Conservation (phyloP, 371 early-diverging fungal species). For the Circinella minor region DNA sequence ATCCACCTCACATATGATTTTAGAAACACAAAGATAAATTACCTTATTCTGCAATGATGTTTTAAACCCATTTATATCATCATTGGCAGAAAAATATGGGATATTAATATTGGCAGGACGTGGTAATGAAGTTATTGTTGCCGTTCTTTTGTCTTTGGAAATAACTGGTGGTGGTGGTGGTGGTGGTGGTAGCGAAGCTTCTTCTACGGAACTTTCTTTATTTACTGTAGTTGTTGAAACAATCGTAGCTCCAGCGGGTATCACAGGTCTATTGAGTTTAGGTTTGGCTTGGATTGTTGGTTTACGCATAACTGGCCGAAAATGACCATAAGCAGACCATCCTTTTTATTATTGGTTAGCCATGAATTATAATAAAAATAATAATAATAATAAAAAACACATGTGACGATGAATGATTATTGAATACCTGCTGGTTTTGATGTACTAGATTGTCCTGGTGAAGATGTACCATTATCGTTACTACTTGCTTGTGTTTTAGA, state of each 20-base stretch:
- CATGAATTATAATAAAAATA: too few relatives aligned
- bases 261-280: slow-evolving; percentile 45
- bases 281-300: slow-evolving; percentile 55
- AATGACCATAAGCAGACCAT: slow-evolving; percentile 48
- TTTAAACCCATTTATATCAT: slow-evolving; percentile 48
- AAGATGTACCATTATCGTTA: background rate
- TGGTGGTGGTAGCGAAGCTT: background rate
- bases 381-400: background rate
- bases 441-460: slow-evolving; percentile 10
- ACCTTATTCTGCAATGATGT: slow-evolving; percentile 19
- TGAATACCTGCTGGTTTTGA: slow-evolving; percentile 28
- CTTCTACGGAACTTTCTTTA: slow-evolving; percentile 24
- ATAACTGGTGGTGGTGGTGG: background rate
- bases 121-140: background rate
- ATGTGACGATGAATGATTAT: background rate
- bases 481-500: background rate
- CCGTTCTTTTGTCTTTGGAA: background rate
- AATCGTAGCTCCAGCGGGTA: slow-evolving; percentile 47
- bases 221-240: slow-evolving; percentile 42
- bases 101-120: slow-evolving; percentile 8
- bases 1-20: too few relatives aligned
- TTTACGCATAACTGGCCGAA: slow-evolving; percentile 52
- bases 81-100: slow-evolving; percentile 28
- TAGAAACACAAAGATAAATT: background rate
- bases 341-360: slow-evolving; percentile 21